These are phyloP conservation scores for Saccharomycopsis sp. DNA, from an alignment of 805 yeast species.

Conservation along the genomic window DNA sequence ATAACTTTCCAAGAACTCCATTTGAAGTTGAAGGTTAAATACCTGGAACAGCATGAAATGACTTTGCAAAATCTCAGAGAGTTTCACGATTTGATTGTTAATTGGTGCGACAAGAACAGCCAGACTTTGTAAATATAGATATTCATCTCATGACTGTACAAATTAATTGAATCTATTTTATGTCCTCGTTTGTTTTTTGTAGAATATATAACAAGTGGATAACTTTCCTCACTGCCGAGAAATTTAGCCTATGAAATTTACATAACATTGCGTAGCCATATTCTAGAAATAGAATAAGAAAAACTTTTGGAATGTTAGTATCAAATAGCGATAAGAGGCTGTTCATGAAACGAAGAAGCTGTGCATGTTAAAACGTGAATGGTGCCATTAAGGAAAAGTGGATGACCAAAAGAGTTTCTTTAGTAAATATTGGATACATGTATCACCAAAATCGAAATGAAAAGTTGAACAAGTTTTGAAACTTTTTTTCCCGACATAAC, in stretches of 20 bases:
- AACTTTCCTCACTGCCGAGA: too few relatives aligned
- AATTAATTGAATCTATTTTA: too few relatives aligned
- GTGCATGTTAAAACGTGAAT: too few relatives aligned
- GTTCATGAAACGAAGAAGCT: too few relatives aligned
- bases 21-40: not conserved
- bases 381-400: too few relatives aligned
- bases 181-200: not conserved
- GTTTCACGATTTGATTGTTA: not conserved
- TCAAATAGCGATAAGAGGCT: too few relatives aligned
- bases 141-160: not conserved
- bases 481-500: not conserved
- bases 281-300: too few relatives aligned
- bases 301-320: too few relatives aligned
- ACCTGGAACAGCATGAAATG: slow-evolving; percentile 14
- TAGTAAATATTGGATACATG: too few relatives aligned
- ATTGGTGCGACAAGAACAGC: slow-evolving; percentile 4
- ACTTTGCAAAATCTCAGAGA: not conserved
- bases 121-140: not conserved
- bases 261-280: too few relatives aligned
- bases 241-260: too few relatives aligned
- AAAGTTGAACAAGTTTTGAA: not conserved
- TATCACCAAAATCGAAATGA: not conserved
- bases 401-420: too few relatives aligned
- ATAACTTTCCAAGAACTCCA: not conserved
- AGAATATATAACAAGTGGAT: not conserved